Percentiles rank a stretch among this genome's conserved stretches.
phyloP scores from a whole-genome alignment of 768 basidiomycete species.

The Omphalotus guepiniiformis region DNA sequence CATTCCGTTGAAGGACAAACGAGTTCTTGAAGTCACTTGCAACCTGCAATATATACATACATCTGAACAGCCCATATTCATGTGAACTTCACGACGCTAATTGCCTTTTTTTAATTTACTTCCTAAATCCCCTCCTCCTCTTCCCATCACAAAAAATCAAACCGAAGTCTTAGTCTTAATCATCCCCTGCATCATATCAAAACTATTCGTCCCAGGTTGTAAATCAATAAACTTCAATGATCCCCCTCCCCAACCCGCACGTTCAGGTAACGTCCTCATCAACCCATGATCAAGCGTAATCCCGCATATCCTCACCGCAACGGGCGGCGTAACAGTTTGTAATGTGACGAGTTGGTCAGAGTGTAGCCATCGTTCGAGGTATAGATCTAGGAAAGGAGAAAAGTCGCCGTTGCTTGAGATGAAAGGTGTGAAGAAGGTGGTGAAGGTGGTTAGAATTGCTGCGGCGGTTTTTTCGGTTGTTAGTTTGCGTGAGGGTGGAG shows the following conservation, averaged over 20 bases:
- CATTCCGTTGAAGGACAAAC: no score
- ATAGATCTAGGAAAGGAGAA: conserved; percentile 73
- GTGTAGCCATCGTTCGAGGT: conserved; percentile 85
- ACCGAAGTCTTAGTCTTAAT: conserved; percentile 58
- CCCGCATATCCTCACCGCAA: conserved; percentile 69
- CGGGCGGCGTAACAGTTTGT: conserved; percentile 68
- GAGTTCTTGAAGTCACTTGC: no score
- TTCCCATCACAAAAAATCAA: no score
- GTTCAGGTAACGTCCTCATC: conserved; percentile 72
- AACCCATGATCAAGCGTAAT: conserved; percentile 89
- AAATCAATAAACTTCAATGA: conserved; percentile 69
- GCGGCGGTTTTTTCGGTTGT: no score
- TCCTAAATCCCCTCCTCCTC: no score
- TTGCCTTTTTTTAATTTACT: no score
- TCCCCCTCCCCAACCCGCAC: conserved; percentile 25
- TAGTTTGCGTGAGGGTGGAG: no score
- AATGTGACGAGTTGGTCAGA: conserved; percentile 82
- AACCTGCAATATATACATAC: no score
- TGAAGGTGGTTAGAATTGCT: conserved; percentile 71
- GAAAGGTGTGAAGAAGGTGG: conserved; percentile 74
- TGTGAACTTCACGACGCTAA: no score
- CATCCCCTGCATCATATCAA: conserved; percentile 88
- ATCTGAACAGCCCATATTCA: no score
- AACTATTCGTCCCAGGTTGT: conserved; percentile 96
- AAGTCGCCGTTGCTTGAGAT: conserved; percentile 65